These are phyloP conservation scores for Pseudogymnoascus sp. DNA, from an alignment of 2,329 filamentous ascomycete genomes.

Conservation along the genomic window DNA sequence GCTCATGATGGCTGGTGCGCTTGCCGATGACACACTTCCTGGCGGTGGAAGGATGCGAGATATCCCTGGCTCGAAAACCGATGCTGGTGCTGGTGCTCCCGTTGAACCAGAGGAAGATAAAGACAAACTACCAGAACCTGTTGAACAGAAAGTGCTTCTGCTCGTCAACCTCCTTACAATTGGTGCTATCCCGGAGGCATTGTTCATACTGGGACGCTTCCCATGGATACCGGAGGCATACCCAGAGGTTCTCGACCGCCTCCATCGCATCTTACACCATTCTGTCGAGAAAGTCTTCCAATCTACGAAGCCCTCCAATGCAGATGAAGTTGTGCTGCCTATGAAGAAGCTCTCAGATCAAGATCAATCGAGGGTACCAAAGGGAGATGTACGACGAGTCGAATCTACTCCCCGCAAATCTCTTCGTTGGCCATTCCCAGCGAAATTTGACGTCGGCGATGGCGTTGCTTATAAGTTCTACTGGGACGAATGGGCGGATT, in stretches of 20 bases:
- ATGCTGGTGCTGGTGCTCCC: conserved; percentile 38
- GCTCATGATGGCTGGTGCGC: conserved; percentile 75
- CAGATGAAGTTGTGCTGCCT: conserved; percentile 40
- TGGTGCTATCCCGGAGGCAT: conserved; percentile 83
- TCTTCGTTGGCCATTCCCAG: conserved; percentile 77
- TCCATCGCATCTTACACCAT: conserved; percentile 80
- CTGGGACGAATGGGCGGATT: conserved; percentile 95
- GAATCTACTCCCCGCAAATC: conserved; percentile 58
- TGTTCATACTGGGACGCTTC: conserved; percentile 87
- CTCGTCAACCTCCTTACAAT: conserved; percentile 82
- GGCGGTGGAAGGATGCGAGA: conserved; percentile 39
- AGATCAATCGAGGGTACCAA: conserved; percentile 62
- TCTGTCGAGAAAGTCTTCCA: conserved; percentile 70
- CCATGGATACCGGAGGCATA: conserved; percentile 87
- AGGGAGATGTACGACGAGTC: conserved; percentile 59
- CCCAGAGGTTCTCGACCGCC: conserved; percentile 69
- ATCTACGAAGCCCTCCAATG: conserved; percentile 27
- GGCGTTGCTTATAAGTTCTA: conserved; percentile 82
- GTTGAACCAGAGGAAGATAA: conserved; percentile 43
- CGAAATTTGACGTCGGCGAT: conserved; percentile 68
- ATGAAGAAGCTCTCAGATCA: conserved; percentile 43
- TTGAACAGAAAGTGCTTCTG: conserved; percentile 81
- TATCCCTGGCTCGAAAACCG: conserved; percentile 44
- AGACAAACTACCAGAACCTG: conserved; percentile 58
- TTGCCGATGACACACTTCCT: conserved; percentile 71